These are phyloP conservation scores for Calendula officinalis DNA, from an alignment of 129 eudicot species.

Conservation along the genomic window DNA sequence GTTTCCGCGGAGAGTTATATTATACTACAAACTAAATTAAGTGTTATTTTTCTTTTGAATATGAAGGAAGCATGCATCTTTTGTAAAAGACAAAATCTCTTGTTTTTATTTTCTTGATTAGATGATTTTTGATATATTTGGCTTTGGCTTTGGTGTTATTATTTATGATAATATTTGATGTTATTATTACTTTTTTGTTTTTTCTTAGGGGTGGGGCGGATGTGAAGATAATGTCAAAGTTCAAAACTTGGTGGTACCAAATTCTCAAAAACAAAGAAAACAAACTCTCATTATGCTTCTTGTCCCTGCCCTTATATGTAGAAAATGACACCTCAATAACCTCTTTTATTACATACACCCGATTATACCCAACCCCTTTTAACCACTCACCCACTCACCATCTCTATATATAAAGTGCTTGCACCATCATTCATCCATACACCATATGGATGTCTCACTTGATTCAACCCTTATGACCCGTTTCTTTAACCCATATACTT, in stretches of 20 bases:
- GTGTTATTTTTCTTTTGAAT: no score
- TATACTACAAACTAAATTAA: no score
- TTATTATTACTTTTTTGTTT: no score
- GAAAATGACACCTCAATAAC: constrained; percentile 52
- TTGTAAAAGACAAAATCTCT: no score
- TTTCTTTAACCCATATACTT: constrained; percentile 28
- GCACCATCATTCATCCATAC: constrained; percentile 25
- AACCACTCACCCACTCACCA: constrained; percentile 10
- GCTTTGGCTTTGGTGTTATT: no score
- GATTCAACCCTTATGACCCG: constrained; percentile 25
- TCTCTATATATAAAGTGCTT: constrained; percentile 33
- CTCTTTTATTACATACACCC: constrained; percentile 35
- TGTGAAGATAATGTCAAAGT: constrained; percentile 23
- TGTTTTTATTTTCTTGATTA: no score
- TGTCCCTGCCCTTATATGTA: constrained; percentile 38
- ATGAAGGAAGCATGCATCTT: no score
- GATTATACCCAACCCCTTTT: constrained; percentile 31
- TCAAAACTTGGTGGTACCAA: constrained; percentile 32
- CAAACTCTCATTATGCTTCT: constrained; percentile 48
- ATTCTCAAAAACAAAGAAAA: constrained; percentile 40
- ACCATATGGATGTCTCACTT: constrained; percentile 20
- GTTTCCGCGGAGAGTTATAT: no score
- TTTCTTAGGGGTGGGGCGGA: no score
- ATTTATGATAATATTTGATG: no score
- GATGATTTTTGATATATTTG: no score